Conservation (phyloP, 805 yeast species). For the Wickerhamomyces alni region DNA sequence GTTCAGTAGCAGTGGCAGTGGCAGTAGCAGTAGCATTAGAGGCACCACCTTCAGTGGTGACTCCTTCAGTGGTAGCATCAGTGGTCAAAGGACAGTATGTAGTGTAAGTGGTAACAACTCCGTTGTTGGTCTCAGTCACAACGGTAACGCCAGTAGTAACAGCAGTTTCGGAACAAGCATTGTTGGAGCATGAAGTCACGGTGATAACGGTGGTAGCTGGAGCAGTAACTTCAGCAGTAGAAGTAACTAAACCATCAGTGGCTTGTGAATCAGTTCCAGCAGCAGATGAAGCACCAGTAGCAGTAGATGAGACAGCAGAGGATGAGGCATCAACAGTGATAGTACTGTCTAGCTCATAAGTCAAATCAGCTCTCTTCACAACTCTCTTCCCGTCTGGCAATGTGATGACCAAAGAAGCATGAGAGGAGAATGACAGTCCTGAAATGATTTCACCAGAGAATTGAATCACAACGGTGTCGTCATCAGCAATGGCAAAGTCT, state of each 20-base stretch:
- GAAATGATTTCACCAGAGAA: neutral
- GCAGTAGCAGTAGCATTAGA: too few relatives aligned
- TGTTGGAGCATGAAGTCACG: neutral
- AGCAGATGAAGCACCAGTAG: neutral
- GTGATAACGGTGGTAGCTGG: neutral
- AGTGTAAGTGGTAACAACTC: neutral
- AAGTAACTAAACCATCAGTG: neutral
- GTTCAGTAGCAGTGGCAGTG: too few relatives aligned
- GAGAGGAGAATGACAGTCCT: neutral
- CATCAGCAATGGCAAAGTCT: neutral
- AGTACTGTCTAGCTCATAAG: neutral
- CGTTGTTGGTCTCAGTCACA: neutral
- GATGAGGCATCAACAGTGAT: neutral
- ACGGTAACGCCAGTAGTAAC: neutral
- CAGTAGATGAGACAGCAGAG: neutral
- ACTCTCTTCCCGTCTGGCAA: slow-evolving; percentile 1
- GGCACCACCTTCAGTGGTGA: too few relatives aligned
- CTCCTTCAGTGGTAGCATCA: neutral
- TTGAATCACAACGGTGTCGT: neutral
- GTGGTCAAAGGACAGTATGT: neutral
- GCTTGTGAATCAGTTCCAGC: neutral
- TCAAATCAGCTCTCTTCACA: slow-evolving; percentile 1
- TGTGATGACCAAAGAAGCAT: slow-evolving; percentile 1
- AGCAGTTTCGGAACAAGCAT: neutral
- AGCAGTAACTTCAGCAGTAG: neutral